Evolutionary conservation across 768 basidiomycete genomes (phyloP), one percentile per base, ranked within the genome.

Genomic region (Favolaschia claudopus): DNA sequence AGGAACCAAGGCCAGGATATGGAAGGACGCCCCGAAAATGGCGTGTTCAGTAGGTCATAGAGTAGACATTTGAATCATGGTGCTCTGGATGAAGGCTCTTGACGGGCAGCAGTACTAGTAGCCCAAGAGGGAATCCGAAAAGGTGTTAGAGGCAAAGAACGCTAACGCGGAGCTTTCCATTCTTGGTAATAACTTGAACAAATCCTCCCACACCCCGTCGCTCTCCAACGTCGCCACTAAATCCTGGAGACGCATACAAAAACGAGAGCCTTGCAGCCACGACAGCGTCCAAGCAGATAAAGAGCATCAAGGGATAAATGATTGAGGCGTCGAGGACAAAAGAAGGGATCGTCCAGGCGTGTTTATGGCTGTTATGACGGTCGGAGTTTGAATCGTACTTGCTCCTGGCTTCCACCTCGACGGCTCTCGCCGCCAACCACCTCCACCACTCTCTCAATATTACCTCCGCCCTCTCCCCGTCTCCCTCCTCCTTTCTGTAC

Each of bases 401-500:
- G 46, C 47, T 44, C 45, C 32, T 38, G 17, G 6, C 40, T 19
- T 38, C 36, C 32, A 40, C 29, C 55, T 40, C 39, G 50, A n/a
- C n/a, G n/a, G n/a, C n/a, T n/a, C n/a, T n/a, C n/a, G n/a, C n/a
- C n/a, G n/a, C n/a, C n/a, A n/a, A n/a, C n/a, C n/a, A n/a, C n/a
- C 63, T 57, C 45, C 36, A 27, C 34, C 17, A 37, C 20, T 53
- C 25, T 37, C 57, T 13, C 57, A 58, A 63, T 58, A 63, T 55
- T 63, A 40, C 56, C 34, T 34, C 8, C 53, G 24, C 36, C 7
- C 32, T 7, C 15, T 40, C 56, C 49, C 24, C 52, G 40, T 25
- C 10, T 53, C 31, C 32, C 24, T 22, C 19, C 22, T 37, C 17
- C 12, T 19, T 59, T 25, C 31, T 63, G 52, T 63, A 55, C 31